Evolutionary conservation across 2,329 filamentous ascomycete genomes (phyloP), one percentile per base, ranked within the genome.

Genomic region (Esteya vermicola): DNA sequence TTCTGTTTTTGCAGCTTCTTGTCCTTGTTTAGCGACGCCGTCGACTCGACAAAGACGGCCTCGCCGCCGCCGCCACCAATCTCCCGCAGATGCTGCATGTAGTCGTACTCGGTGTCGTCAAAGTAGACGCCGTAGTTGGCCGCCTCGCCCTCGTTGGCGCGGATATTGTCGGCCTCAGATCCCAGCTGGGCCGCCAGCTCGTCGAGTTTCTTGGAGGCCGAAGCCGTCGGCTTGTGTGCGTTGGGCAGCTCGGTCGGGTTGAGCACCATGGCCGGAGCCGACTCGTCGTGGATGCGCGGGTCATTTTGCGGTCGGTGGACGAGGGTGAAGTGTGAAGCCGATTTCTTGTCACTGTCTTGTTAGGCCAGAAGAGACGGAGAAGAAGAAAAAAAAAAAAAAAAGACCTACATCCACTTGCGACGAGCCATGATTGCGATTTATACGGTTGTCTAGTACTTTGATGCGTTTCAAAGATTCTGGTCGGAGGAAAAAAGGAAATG

Each of bases 71-170:
- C 85, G 33, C 66, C 60, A 42, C 79, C 79, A n/a, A 98, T 64
- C 51, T 96, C 91, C 41, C 86, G 81, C 70, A 98, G 67, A 61
- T 98, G 91, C 60, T 98, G 91, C 91, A 98, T 98, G 64, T 98
- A 98, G 61, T 98, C 91, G 62, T 98, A 98, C 54, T 85, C 75
- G 48, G 84, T 81, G 61, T 98, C 91, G 60, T 98, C 93, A 59
- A 72, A 98, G 67, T 83, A 98, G 48, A 98, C 75, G 47, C 91
- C 91, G 60, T 95, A 77, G 57, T 83, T 84, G 49, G 93, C 91
- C 9, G 93, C 91, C 63, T 98, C 88, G 51, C 93, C 93, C 61
- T 98, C 91, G 58, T 98, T 96, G 42, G 75, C 72, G 50, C 88
- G 78, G 48, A 94, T 76, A 44, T 62, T 63, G 32, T 68, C 65